Evolutionary conservation across 2,329 filamentous ascomycete genomes (phyloP).

Genomic region (Paecilomyces sp.): DNA sequence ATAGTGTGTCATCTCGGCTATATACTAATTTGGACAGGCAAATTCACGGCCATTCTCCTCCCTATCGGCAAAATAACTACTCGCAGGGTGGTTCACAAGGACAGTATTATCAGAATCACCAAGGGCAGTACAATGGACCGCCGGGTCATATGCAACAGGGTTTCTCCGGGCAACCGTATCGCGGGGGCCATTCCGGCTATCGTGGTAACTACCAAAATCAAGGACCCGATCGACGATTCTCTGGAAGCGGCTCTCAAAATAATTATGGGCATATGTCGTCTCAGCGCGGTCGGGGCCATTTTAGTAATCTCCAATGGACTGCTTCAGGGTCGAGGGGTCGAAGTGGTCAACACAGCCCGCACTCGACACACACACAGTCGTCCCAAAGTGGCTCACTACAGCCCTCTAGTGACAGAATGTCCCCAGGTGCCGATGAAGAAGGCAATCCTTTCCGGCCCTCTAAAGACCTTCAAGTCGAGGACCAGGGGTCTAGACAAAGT

Average conservation of each 20-base stretch:
- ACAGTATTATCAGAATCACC: slow-evolving; percentile 48
- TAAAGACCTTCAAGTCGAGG: slow-evolving; percentile 60
- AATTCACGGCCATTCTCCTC: slow-evolving; percentile 53
- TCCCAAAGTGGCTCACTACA: slow-evolving; percentile 23
- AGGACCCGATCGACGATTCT: slow-evolving; percentile 38
- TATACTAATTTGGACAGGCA: slow-evolving; percentile 23
- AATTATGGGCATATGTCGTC: slow-evolving; percentile 33
- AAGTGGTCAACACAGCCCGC: slow-evolving; percentile 36
- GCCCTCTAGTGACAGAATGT: slow-evolving; percentile 28
- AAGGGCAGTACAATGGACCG: slow-evolving; percentile 45
- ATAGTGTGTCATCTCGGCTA: slow-evolving; percentile 11
- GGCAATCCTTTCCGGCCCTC: slow-evolving; percentile 58
- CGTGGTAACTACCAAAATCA: slow-evolving; percentile 53
- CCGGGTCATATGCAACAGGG: slow-evolving; percentile 52
- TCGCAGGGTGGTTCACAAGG: slow-evolving; percentile 48
- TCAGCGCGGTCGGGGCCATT: slow-evolving; percentile 52
- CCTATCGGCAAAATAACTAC: slow-evolving; percentile 53
- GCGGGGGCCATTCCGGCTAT: slow-evolving; percentile 50
- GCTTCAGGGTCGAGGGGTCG: slow-evolving; percentile 49
- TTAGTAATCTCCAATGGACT: slow-evolving; percentile 67
- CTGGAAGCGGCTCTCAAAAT: slow-evolving; percentile 40
- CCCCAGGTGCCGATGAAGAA: slow-evolving; percentile 41
- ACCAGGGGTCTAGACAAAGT: slow-evolving; percentile 48
- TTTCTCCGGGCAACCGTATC: slow-evolving; percentile 39
- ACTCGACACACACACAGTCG: slow-evolving; percentile 27